phyloP scores from a whole-genome alignment of 2,329 filamentous ascomycete genomes.

The Didymella lethalis region DNA sequence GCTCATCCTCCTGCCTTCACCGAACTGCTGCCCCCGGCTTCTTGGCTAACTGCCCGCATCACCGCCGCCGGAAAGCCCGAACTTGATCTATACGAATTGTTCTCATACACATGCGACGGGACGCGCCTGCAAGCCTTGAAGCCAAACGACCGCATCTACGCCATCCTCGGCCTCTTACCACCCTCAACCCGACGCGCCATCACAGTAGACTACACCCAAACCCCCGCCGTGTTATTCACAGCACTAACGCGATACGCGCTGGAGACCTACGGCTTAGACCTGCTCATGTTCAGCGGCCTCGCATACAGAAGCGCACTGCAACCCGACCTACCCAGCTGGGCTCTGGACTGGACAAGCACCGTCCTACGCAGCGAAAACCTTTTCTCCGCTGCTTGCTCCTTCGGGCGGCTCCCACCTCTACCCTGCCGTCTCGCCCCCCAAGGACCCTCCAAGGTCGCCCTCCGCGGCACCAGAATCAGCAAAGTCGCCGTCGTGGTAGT shows the following conservation, averaged over 20 bases:
- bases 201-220: neutral
- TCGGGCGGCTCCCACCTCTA: too few relatives aligned
- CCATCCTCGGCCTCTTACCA: neutral
- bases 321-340: neutral
- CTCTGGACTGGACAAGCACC: neutral
- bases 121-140: neutral
- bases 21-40: neutral
- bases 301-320: neutral
- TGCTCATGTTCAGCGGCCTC: neutral
- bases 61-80: neutral
- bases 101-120: neutral
- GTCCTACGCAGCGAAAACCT: neutral
- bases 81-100: neutral
- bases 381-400: too few relatives aligned
- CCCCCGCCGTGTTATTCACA: neutral
- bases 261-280: neutral
- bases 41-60: neutral
- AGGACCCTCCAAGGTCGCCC: neutral
- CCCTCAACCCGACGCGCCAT: neutral
- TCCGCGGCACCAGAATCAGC: neutral
- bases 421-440: neutral
- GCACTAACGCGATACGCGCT: neutral
- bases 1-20: too few relatives aligned
- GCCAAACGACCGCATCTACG: neutral
- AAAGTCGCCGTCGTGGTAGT: too few relatives aligned